phyloP scores from a whole-genome alignment of 73 alveolate genomes.

The Tetrahymena borealis region DNA sequence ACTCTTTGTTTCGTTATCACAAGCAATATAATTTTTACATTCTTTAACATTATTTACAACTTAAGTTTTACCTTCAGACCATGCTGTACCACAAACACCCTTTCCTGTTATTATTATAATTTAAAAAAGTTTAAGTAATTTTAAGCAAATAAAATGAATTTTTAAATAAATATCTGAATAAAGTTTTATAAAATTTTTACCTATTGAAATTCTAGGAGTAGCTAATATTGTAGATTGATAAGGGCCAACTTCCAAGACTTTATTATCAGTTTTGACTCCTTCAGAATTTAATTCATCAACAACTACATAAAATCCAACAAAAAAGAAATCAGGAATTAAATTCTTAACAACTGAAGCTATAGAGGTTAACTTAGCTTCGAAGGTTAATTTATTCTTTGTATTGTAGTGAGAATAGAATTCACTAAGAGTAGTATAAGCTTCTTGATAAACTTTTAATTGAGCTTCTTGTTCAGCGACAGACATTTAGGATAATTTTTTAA shows the following conservation, averaged over 20 bases:
- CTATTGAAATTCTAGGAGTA: conserved; percentile 20
- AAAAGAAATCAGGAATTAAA: conserved; percentile 11
- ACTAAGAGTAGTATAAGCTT: neutral
- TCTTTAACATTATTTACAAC: conserved; percentile 28
- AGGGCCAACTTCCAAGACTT: conserved; percentile 15
- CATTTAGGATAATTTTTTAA: neutral
- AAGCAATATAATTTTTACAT: conserved; percentile 39
- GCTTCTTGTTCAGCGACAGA: neutral
- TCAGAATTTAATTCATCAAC: neutral
- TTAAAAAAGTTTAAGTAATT: too few relatives aligned
- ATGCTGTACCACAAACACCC: conserved; percentile 26
- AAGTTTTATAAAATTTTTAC: neutral
- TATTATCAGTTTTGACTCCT: conserved; percentile 3
- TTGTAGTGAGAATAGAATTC: neutral
- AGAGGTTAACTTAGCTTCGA: conserved; percentile 19
- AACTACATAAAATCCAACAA: conserved; percentile 29
- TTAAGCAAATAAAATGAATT: too few relatives aligned
- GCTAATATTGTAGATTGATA: conserved; percentile 31
- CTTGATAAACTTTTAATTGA: neutral
- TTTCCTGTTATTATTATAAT: conserved; percentile 14
- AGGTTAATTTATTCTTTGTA: neutral
- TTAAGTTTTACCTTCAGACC: conserved; percentile 19
- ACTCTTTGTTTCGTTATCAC: conserved; percentile 46
- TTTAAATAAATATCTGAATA: too few relatives aligned
- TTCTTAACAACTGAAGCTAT: conserved; percentile 13